phyloP scores from a whole-genome alignment of 495 filamentous ascomycete species.

The Xanthoparmelia taractica region DNA sequence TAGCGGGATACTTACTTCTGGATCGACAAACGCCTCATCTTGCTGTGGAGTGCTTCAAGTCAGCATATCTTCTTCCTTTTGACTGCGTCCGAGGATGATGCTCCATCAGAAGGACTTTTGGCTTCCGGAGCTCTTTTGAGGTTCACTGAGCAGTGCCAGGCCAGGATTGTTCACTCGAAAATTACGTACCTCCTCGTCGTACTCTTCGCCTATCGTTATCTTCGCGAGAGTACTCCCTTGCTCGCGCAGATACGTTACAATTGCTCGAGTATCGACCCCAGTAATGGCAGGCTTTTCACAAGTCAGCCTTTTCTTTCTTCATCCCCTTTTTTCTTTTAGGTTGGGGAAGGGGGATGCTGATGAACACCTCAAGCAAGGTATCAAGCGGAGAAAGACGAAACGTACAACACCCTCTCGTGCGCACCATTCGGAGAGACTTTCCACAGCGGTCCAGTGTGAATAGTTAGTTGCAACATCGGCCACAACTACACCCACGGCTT shows the following conservation, averaged over 20 bases:
- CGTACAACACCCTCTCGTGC: slow-evolving; percentile 72
- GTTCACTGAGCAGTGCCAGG: neutral
- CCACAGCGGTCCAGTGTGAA: slow-evolving; percentile 97
- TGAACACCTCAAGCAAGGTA: neutral
- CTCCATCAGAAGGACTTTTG: neutral
- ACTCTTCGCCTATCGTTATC: slow-evolving; percentile 94
- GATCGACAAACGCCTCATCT: slow-evolving; percentile 92
- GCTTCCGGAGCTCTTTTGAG: neutral
- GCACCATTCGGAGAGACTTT: slow-evolving; percentile 90
- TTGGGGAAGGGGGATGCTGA: neutral
- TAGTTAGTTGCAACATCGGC: slow-evolving; percentile 88
- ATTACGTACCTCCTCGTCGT: slow-evolving; percentile 46
- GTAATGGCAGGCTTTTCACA: slow-evolving; percentile 65
- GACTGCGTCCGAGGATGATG: neutral
- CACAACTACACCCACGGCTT: slow-evolving; percentile 91
- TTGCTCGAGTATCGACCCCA: slow-evolving; percentile 91
- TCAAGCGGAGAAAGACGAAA: neutral
- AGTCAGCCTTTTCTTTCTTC: neutral
- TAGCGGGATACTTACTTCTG: slow-evolving; percentile 39
- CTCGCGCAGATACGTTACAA: slow-evolving; percentile 92
- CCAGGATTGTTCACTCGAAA: neutral
- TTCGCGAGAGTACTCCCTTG: slow-evolving; percentile 90
- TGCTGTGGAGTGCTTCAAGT: slow-evolving; percentile 46
- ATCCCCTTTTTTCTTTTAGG: too few species aligned
- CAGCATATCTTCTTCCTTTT: neutral